Evolutionary conservation across 163 green algal genomes (phyloP), one percentile per base, ranked within the genome.

Genomic region (Scenedesmus sp.): DNA sequence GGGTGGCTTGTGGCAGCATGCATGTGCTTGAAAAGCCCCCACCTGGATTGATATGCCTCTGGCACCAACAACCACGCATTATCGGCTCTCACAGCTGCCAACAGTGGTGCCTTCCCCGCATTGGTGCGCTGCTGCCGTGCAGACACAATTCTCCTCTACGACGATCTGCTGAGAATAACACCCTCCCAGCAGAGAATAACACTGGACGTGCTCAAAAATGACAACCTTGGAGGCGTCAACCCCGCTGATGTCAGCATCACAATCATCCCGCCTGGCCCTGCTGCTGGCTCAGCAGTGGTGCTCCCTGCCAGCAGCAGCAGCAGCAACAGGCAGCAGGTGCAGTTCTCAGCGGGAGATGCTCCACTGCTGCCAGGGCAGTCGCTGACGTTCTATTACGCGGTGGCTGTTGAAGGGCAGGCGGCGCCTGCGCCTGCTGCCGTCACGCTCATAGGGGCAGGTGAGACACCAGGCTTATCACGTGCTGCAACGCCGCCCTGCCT

Each of bases 371-470:
- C 76, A 26, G 87, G 87, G 12, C 12, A 66, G 23, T 66, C 64
- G 76, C 12, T 87, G 16, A 20, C 67, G 10, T 12, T 91, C 26
- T 91, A 67, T 13, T 91, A 91, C 76, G 62, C 74, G 60, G 74
- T 91, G 4, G 12, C 8, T 12, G 57, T 79, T 5, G 16, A 34
- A 5, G 87, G 87, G 16, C 62, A 83, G 18, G 13, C 26, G 5
- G 20, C 73, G 64, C n/a, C 87, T 34, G 10, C 74, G 55, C 74
- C 87, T 16, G 74, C 87, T 15, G 18, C 56, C 64, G 87, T 77
- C 4, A 90, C 86, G 3, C 15, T 91, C 59, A 79, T 90, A 13
- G 86, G 87, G 52, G 87, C 87, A 76, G 55, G 87, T 91, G 56
- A 67, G 34, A 12, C 2, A 52, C 3, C 1, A 9, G 66, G 66